phyloP scores from a whole-genome alignment of 805 yeast species.

The Lipomyces lipofer region DNA sequence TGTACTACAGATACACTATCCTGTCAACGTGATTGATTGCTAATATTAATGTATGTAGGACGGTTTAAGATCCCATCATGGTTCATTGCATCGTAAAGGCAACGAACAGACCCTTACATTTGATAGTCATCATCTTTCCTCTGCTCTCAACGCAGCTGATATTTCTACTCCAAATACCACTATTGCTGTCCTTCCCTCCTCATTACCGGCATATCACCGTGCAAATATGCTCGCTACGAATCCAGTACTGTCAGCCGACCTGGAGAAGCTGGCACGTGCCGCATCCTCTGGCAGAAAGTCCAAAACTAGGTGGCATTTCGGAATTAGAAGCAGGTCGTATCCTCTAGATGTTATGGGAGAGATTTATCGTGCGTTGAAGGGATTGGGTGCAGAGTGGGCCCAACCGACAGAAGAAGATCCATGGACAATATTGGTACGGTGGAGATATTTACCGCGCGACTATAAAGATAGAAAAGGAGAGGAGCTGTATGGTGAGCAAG shows the following conservation, averaged over 20 bases:
- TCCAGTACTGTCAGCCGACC: slow-evolving; percentile 27
- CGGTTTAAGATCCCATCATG: slow-evolving; percentile 22
- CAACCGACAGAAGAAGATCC: slow-evolving; percentile 77
- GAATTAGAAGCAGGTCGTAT: slow-evolving; percentile 91
- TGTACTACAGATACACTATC: no score
- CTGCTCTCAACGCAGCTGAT: slow-evolving; percentile 36
- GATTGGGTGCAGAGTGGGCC: slow-evolving; percentile 96
- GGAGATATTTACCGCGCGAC: slow-evolving; percentile 67
- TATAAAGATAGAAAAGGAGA: slow-evolving; percentile 20
- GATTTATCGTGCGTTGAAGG: slow-evolving; percentile 88
- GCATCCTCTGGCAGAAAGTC: slow-evolving; percentile 67
- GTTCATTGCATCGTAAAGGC: slow-evolving; percentile 32
- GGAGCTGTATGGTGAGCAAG: slow-evolving; percentile 34
- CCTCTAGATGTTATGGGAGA: slow-evolving; percentile 99
- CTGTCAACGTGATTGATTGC: no score
- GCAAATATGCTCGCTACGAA: slow-evolving; percentile 68
- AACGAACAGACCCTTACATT: slow-evolving; percentile 44
- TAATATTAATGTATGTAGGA: no score
- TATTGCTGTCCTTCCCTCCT: slow-evolving; percentile 89
- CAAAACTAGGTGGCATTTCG: slow-evolving; percentile 98
- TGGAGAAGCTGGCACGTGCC: slow-evolving; percentile 42
- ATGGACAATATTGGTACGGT: slow-evolving; percentile 94
- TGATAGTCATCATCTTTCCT: slow-evolving; percentile 42
- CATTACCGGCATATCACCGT: slow-evolving; percentile 89
- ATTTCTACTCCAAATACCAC: slow-evolving; percentile 64